These are phyloP conservation scores for Wickerhamiella galacta DNA, from an alignment of 805 yeast species.

Conservation along the genomic window DNA sequence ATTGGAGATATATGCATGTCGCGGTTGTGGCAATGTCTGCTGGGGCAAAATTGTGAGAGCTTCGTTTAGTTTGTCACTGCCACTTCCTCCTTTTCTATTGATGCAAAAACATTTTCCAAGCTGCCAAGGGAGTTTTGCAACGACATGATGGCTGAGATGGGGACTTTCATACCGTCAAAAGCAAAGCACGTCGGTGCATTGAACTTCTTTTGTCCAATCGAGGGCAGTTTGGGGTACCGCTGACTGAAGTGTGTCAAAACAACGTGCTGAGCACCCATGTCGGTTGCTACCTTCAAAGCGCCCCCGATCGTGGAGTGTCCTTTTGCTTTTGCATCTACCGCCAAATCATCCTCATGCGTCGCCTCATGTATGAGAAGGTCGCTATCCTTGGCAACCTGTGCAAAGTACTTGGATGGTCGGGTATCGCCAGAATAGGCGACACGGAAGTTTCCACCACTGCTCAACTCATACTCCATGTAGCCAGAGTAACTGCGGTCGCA, in stretches of 20 bases:
- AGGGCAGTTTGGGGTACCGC: constrained; percentile 52
- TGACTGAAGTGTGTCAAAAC: constrained; percentile 87
- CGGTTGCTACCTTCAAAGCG: constrained; percentile 52
- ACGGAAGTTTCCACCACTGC: constrained; percentile 29
- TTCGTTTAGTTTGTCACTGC: too few relatives aligned
- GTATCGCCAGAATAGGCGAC: constrained; percentile 92
- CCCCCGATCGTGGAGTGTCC: constrained; percentile 81
- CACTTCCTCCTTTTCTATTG: constrained; percentile 8
- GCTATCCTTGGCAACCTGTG: constrained; percentile 44
- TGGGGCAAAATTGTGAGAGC: too few relatives aligned
- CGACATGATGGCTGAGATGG: constrained; percentile 27
- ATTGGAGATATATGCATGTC: too few relatives aligned
- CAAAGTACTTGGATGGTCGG: constrained; percentile 56
- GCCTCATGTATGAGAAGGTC: constrained; percentile 86
- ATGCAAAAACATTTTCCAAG: constrained; percentile 11
- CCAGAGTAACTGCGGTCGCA: constrained; percentile 70
- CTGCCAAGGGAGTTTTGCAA: constrained; percentile 15
- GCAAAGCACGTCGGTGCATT: constrained; percentile 29
- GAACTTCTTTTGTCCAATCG: constrained; percentile 8
- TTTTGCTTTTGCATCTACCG: constrained; percentile 63
- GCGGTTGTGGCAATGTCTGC: too few relatives aligned
- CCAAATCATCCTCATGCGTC: constrained; percentile 64
- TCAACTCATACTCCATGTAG: constrained; percentile 27
- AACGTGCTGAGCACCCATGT: constrained; percentile 56
- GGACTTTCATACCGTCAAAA: constrained; percentile 47